A percentile compares a stretch with the other conserved stretches of the same genome.
These are phyloP conservation scores for Coemansia pectinata DNA, from an alignment of 192 early-diverging fungal genomes.

Conservation along the genomic window DNA sequence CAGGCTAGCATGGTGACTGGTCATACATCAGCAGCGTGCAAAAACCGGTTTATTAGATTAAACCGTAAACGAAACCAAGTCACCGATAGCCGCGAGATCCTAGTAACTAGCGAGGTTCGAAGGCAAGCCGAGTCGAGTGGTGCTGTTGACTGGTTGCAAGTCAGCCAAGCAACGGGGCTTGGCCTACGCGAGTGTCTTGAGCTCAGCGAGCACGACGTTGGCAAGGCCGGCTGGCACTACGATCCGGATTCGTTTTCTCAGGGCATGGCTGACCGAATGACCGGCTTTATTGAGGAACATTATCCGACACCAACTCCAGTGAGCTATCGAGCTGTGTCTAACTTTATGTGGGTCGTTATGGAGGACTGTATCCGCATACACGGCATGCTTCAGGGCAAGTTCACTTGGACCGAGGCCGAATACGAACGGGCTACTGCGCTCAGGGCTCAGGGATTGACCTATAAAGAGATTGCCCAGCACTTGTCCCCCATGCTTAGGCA, in stretches of 20 bases:
- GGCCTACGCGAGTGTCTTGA: constrained; percentile 12
- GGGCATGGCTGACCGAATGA: constrained; percentile 12
- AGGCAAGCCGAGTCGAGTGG: background rate
- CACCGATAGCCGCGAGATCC: background rate
- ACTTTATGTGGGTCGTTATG: constrained; percentile 22
- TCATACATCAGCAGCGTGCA: background rate
- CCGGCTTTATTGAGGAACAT: constrained; percentile 6
- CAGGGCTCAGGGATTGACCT: constrained; percentile 3
- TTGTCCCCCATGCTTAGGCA: background rate
- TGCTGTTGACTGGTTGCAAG: constrained; percentile 12
- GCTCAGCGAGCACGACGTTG: background rate
- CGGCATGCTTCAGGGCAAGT: constrained; percentile 1
- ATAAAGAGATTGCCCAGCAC: constrained; percentile 4
- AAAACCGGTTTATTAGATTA: background rate
- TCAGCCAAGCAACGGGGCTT: background rate
- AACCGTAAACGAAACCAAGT: background rate
- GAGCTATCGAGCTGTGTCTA: constrained; percentile 18
- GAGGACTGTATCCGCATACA: constrained; percentile 16
- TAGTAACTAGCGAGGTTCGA: background rate
- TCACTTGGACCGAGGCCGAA: constrained; percentile 9
- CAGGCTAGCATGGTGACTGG: background rate
- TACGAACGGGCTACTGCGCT: background rate
- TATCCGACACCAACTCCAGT: constrained; percentile 11
- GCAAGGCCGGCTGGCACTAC: constrained; percentile 11
- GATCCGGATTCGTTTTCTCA: constrained; percentile 11